phyloP scores from a whole-genome alignment of 2,329 filamentous ascomycete species.

The Claviceps lovelessii region DNA sequence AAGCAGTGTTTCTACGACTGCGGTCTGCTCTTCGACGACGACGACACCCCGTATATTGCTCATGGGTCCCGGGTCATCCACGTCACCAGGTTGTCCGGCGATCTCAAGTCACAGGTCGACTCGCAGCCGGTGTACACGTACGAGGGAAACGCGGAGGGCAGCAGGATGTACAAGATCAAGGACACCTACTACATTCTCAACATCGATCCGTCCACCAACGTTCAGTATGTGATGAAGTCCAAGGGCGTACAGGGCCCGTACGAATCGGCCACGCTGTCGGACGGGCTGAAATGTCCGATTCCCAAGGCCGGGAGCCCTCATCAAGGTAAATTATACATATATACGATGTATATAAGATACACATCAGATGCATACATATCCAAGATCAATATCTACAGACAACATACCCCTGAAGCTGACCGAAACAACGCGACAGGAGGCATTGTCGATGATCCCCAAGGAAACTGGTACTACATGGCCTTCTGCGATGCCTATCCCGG shows the following conservation, averaged over 20 bases:
- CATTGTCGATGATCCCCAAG: neutral
- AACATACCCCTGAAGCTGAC: neutral
- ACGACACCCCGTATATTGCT: neutral
- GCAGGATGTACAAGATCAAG: neutral
- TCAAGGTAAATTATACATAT: neutral
- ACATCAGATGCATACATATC: no score
- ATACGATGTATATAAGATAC: no score
- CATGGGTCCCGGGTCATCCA: neutral
- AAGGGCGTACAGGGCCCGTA: neutral
- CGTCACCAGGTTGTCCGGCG: neutral
- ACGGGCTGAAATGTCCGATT: neutral
- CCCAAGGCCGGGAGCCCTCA: neutral
- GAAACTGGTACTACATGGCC: constrained; percentile 1
- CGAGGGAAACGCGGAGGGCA: neutral
- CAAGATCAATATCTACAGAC: no score
- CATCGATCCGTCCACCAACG: neutral
- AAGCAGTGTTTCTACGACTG: neutral
- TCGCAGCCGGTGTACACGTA: neutral
- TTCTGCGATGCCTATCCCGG: neutral
- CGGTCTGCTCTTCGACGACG: neutral
- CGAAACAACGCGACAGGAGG: neutral
- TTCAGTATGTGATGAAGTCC: neutral
- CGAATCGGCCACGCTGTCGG: neutral
- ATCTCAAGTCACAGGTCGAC: neutral
- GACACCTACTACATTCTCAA: neutral